Conservation (phyloP, 805 yeast genomes). For the Cyberlindnera japonica region DNA sequence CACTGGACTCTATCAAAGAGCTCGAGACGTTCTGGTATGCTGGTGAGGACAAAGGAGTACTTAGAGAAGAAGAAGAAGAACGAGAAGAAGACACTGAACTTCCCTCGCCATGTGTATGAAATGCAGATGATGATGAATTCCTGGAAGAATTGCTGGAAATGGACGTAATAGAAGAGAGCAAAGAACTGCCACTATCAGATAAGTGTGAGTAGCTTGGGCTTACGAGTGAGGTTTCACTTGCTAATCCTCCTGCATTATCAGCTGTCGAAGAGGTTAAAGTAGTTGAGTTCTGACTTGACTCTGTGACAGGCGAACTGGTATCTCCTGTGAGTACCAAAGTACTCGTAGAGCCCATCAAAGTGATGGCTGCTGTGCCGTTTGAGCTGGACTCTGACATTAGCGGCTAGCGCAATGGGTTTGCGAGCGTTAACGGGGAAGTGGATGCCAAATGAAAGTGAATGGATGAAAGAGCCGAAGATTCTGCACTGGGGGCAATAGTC, state of each 20-base stretch:
- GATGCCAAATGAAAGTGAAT: too few relatives aligned
- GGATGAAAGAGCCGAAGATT: too few relatives aligned
- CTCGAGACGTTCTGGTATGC: neutral
- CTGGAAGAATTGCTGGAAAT: neutral
- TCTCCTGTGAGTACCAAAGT: conserved; percentile 3
- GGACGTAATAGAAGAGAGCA: neutral
- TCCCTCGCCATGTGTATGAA: conserved; percentile 1
- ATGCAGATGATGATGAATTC: neutral
- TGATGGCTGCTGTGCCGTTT: conserved; percentile 6
- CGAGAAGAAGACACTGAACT: too few relatives aligned
- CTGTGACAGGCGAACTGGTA: neutral
- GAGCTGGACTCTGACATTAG: conserved; percentile 7
- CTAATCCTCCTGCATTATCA: neutral
- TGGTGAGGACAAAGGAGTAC: neutral
- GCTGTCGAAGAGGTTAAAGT: neutral
- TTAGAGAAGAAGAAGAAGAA: neutral
- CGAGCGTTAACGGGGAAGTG: too few relatives aligned
- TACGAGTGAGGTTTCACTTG: neutral
- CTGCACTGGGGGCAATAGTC: too few relatives aligned
- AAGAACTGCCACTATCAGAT: neutral
- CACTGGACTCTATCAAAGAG: too few relatives aligned
- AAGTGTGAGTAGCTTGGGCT: neutral
- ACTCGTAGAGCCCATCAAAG: conserved; percentile 15
- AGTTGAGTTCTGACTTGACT: neutral
- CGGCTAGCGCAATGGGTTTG: too few relatives aligned